Conservation (phyloP, 305 asterid genomes). For the Plantago coronopus region DNA sequence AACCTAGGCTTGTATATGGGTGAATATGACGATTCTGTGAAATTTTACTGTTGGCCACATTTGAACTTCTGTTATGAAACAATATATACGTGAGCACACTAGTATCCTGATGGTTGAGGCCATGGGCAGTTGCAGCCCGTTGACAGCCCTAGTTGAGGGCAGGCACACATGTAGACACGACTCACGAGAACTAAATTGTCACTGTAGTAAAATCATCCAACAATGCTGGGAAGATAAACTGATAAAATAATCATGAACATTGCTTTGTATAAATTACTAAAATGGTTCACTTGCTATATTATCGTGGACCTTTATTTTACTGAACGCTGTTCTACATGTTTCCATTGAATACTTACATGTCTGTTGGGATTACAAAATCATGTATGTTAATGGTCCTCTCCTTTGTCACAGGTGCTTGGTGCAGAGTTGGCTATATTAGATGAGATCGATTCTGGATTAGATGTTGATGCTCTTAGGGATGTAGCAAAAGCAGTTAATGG, state of each 20-base stretch:
- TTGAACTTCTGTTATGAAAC: neutral
- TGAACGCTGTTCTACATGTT: neutral
- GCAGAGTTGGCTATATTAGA: conserved; percentile 86
- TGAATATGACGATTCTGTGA: neutral
- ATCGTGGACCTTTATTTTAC: neutral
- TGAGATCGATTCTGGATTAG: conserved; percentile 97
- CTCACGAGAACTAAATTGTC: too few species aligned
- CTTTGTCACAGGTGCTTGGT: conserved; percentile 72
- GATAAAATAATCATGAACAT: neutral
- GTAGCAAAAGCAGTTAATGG: conserved; percentile 80
- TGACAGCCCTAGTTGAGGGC: too few species aligned
- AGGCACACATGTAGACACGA: neutral
- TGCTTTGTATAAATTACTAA: neutral
- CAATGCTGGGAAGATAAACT: too few species aligned
- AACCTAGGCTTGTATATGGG: neutral
- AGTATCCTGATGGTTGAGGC: neutral
- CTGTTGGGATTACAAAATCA: conserved; percentile 8
- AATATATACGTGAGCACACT: neutral
- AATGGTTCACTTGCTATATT: neutral
- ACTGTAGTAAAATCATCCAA: too few species aligned
- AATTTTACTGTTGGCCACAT: neutral
- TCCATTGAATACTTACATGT: conserved; percentile 8
- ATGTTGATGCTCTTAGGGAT: conserved; percentile 91
- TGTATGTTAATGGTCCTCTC: conserved; percentile 13
- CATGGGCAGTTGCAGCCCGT: too few species aligned